Evolutionary conservation across 2,329 filamentous ascomycete species (phyloP).

Genomic region (Penicillium sp.): DNA sequence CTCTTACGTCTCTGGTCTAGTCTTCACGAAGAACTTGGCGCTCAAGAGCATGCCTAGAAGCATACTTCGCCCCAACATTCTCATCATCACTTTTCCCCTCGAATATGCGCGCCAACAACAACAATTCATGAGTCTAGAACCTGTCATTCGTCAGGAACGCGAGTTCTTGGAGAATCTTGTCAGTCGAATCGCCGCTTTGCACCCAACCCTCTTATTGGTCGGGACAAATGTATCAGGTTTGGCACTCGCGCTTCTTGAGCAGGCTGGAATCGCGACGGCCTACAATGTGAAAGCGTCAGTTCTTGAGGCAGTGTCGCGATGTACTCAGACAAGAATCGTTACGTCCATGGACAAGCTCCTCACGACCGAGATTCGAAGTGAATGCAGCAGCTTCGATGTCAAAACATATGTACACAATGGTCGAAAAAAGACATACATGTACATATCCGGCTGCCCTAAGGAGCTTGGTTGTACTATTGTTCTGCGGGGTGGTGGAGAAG

Average conservation of each 20-base stretch:
- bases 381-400: conserved; percentile 83
- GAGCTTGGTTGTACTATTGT: conserved; percentile 93
- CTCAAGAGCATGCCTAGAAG: conserved; percentile 92
- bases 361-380: conserved; percentile 66
- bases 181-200: conserved; percentile 78
- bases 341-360: conserved; percentile 92
- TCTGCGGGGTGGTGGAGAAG: conserved; percentile 70
- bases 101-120: conserved; percentile 90
- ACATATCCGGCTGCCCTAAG: conserved; percentile 81
- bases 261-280: conserved; percentile 84
- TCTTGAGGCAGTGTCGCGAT: conserved; percentile 87
- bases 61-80: conserved; percentile 75
- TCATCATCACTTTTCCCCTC: conserved; percentile 90
- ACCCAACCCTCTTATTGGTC: conserved; percentile 81
- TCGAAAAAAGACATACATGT: conserved; percentile 90
- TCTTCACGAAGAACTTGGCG: conserved; percentile 95
- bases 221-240: conserved; percentile 89
- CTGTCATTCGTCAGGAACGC: conserved; percentile 91
- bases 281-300: conserved; percentile 97
- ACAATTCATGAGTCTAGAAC: conserved; percentile 97
- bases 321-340: conserved; percentile 85
- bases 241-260: conserved; percentile 78
- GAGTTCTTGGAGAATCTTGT: conserved; percentile 91
- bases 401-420: conserved; percentile 87
- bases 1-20: conserved; percentile 90